A percentile compares a stretch with the other conserved stretches of the same genome.
Conservation (phyloP, 805 yeast species). For the Saccharomycopsis fibuligera region DNA sequence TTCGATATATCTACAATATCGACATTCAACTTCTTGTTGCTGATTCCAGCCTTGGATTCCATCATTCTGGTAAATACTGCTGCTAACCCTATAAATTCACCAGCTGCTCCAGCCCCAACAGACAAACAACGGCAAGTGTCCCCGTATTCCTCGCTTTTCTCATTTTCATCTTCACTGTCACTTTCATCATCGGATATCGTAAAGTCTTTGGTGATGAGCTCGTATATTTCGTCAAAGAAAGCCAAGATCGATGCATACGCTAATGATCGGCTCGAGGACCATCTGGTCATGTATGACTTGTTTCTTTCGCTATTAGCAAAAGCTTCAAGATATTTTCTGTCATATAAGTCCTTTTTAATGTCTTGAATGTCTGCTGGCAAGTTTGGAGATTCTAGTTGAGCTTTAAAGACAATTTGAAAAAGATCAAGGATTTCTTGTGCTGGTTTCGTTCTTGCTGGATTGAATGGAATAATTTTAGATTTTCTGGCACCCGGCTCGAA, state of each 20-base stretch:
- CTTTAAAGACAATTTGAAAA: constrained; percentile 8
- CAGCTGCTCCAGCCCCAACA: constrained; percentile 89
- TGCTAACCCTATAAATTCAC: constrained; percentile 61
- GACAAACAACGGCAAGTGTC: constrained; percentile 53
- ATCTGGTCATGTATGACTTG: constrained; percentile 71
- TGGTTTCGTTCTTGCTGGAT: constrained; percentile 4
- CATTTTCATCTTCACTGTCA: background rate
- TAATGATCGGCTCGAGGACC: constrained; percentile 81
- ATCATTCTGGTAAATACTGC: constrained; percentile 43
- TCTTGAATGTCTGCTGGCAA: constrained; percentile 45
- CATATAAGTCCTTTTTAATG: constrained; percentile 64
- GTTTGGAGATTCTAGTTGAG: constrained; percentile 18
- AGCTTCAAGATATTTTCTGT: constrained; percentile 66
- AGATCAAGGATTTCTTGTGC: constrained; percentile 20
- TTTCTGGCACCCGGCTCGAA: background rate
- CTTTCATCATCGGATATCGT: background rate
- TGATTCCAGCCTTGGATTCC: constrained; percentile 24
- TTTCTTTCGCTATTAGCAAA: constrained; percentile 59
- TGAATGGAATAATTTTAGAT: constrained; percentile 3
- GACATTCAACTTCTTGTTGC: constrained; percentile 32
- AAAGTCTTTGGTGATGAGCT: constrained; percentile 11
- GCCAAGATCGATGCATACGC: constrained; percentile 66
- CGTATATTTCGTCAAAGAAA: constrained; percentile 37
- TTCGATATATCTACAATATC: constrained; percentile 71
- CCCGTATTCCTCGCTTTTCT: constrained; percentile 23